Evolutionary conservation across 2,329 filamentous ascomycete genomes (phyloP), one percentile per base, ranked within the genome.

Genomic region (Ceratocystis destructans): DNA sequence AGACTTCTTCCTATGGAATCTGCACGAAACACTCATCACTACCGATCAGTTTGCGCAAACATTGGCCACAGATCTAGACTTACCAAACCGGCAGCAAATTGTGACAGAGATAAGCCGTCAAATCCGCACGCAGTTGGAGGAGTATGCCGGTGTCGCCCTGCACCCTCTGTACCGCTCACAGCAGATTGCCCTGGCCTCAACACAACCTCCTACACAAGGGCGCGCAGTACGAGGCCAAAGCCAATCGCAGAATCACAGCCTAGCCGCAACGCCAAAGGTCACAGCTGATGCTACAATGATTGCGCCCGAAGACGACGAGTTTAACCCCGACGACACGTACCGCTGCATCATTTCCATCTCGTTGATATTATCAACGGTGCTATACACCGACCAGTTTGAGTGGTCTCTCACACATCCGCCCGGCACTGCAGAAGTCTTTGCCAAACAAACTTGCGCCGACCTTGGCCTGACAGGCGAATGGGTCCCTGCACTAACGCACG

Each of bases 371-470:
- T 87, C 91, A 64, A 96, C 95, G 66, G 87, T 89, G 71, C 82
- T 97, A 12, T 97, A 96, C 75, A 95, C 90, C 2, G 94, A 99
- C 79, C 96, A 92, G 73, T 97, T 99, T 70, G 93, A 97, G 74
- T 97, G 93, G 93, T 97, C 93, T 4, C 79, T 99, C 22, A 80
- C 96, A 20, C 92, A 97, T 72, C 91, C 92, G 1, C 88, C 91
- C 1, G 93, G 93, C 25, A 91, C 93, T 53, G 90, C 94, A 0
- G 93, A 99, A 75, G 85, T 87, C 12, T 97, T 97, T 74, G 92
- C 94, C 44, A 90, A 90, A 73, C 85, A 90, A 70, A 97, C 94
- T 0, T 97, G 94, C 73, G 89, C 90, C 33, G 94, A 99, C 73
- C 79, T 99, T 7, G 93, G 93, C 5, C 79, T 99, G 64, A 82